Base-by-base conservation (phyloP, 164 flowering plant genomes). In the Vitis amurensis region DNA sequence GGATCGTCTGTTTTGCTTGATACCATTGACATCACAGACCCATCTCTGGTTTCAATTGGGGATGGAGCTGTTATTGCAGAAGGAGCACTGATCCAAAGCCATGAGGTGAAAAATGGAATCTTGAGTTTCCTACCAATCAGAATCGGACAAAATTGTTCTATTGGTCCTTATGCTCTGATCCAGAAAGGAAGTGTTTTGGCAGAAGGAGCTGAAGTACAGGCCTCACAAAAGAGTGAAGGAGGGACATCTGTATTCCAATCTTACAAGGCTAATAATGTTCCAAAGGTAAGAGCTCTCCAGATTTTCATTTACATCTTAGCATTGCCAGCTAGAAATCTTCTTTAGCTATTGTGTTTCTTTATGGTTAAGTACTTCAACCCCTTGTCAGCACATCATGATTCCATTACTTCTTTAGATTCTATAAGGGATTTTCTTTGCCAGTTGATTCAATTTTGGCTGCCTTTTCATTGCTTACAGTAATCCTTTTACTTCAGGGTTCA, bases 1-100 rank as follows among this genome's bases (percentile, higher is more conserved):
- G 97, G 93, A 15, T 86, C 92, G 14, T 82, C 87, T 8, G 93
- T 89, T 57, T 55, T 89, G 74, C 89, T 91, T 11, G 93, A 91
- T 68, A 86, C 92, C 0, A 68, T 85, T 29, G 90, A 89, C 51
- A 85, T 91, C 52, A 89, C 93, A 11, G 97, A 91, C 76, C 93
- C 93, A 6, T 82, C 90, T 67, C 78, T 91, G 47, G 90, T 88
- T 66, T 81, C 84, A 9, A 87, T 91, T 71, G 91, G 91, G 70
- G 89, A 89, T 79, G 88, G 89, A 63, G 81, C 77, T 12, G 91
- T 88, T 59, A 74, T 91, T 69, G 86, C 93, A 55, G 97, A 91
- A 77, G 97, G 97, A 55, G 90, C 80, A 15, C 74, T 85, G 75
- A 14, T 91, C 67, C 97, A 89, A 76, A 78, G 93, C 68, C 93